Evolutionary conservation across 2,329 filamentous ascomycete species (phyloP).

Genomic region (Cordyceps farinosa): DNA sequence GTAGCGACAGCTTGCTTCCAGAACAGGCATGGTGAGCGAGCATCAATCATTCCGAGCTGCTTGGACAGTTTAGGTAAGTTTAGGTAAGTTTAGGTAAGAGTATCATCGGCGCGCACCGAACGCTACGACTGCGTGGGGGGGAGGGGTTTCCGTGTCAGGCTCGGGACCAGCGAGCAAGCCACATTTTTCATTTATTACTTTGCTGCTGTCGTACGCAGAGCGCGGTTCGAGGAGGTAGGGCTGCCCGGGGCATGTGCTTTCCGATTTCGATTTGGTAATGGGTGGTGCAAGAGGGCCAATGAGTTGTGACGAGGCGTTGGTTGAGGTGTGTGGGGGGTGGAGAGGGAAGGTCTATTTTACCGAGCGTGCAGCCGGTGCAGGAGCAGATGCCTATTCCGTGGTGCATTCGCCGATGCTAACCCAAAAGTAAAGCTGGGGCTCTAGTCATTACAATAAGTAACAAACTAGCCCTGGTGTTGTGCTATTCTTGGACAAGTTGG

Average conservation of each 20-base stretch:
- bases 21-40: too few species aligned
- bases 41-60: neutral
- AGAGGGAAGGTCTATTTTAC: neutral
- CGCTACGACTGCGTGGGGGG: neutral
- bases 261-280: conserved; percentile 10
- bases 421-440: neutral
- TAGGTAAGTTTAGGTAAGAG: neutral
- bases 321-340: neutral
- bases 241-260: neutral
- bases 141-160: neutral
- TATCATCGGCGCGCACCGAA: neutral
- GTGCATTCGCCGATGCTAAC: conserved; percentile 3
- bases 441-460: too few species aligned
- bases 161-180: too few species aligned
- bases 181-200: too few species aligned
- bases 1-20: too few species aligned
- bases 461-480: neutral
- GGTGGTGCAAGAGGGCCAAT: neutral
- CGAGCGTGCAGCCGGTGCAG: neutral
- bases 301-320: neutral
- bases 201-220: too few species aligned
- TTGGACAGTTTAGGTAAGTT: neutral
- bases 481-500: neutral
- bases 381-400: conserved; percentile 7
- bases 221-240: too few species aligned